Conservation (phyloP, 352 stramenopile genomes). For the Globisporangium spiculum region DNA sequence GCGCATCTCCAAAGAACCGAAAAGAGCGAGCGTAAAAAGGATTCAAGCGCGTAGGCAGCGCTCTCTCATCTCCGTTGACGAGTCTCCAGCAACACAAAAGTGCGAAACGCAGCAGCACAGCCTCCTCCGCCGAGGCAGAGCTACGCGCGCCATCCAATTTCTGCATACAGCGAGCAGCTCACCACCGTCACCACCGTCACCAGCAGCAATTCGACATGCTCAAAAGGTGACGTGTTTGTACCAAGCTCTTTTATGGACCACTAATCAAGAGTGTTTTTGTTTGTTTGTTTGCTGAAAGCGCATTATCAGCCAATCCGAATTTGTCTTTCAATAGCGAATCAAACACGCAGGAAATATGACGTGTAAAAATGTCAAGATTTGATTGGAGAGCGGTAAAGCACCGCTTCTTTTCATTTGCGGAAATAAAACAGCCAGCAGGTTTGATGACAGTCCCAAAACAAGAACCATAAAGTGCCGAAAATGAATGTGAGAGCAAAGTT, state of each 20-base stretch:
- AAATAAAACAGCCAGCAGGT: no score
- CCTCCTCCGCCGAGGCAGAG: neutral
- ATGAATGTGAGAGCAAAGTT: neutral
- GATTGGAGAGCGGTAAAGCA: neutral
- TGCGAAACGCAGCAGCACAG: no score
- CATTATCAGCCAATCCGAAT: neutral
- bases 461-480: neutral
- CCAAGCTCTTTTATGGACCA: neutral
- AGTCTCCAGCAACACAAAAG: no score
- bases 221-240: neutral
- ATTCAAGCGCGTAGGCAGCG: neutral
- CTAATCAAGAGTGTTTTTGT: neutral
- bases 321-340: neutral
- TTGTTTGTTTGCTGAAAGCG: neutral
- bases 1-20: no score
- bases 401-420: no score
- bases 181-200: neutral
- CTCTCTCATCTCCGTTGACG: neutral
- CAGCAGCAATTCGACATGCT: neutral
- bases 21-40: no score
- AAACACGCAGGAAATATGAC: neutral
- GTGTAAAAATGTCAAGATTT: neutral
- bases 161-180: constrained; percentile 3
- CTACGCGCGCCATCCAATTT: neutral
- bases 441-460: neutral